phyloP scores from a whole-genome alignment of 495 filamentous ascomycete genomes.

The Xylaria longipes region DNA sequence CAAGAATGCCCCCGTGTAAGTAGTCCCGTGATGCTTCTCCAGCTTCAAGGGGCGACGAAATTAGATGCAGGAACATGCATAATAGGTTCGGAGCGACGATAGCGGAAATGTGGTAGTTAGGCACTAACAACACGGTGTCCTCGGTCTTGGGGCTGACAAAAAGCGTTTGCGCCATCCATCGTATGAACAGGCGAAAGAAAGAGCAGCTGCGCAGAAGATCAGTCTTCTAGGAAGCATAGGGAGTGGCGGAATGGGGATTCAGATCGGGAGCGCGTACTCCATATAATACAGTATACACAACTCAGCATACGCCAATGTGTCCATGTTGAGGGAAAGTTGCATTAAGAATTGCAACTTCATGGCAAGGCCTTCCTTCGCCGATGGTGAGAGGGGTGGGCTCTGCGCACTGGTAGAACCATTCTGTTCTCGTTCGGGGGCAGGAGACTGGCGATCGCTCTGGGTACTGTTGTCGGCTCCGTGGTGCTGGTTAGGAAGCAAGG shows the following conservation, averaged over 20 bases:
- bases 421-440: constrained; percentile 32
- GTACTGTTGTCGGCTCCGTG: constrained; percentile 39
- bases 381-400: constrained; percentile 34
- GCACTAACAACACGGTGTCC: constrained; percentile 60
- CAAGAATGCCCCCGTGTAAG: constrained; percentile 81
- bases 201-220: constrained; percentile 67
- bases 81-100: constrained; percentile 74
- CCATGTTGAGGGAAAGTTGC: constrained; percentile 72
- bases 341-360: constrained; percentile 72
- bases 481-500: constrained; percentile 39
- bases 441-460: constrained; percentile 33
- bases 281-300: constrained; percentile 86
- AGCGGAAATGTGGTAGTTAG: constrained; percentile 71
- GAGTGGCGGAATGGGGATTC: constrained; percentile 14
- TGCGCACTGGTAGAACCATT: constrained; percentile 25
- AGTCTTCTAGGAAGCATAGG: constrained; percentile 1
- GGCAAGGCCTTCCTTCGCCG: constrained; percentile 51
- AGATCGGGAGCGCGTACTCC: constrained; percentile 66
- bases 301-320: constrained; percentile 82
- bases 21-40: constrained; percentile 81
- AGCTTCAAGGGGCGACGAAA: constrained; percentile 66
- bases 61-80: constrained; percentile 74
- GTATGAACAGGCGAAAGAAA: constrained; percentile 71
- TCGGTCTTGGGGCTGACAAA: constrained; percentile 80
- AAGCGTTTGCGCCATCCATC: constrained; percentile 72